These are phyloP conservation scores for Coelastrella sp. DNA, from an alignment of 139 green algal genomes.

Conservation along the genomic window DNA sequence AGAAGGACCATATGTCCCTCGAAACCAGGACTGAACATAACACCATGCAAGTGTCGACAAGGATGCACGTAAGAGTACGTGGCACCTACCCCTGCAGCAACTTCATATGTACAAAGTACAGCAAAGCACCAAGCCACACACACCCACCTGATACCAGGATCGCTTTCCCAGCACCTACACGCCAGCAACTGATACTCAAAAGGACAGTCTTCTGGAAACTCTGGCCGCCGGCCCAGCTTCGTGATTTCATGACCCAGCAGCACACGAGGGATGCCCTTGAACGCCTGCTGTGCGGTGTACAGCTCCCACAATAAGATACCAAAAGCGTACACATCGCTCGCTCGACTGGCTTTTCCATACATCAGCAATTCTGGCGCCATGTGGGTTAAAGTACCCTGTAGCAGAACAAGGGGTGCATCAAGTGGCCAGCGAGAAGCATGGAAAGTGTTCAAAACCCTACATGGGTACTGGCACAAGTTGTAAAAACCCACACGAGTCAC, in stretches of 20 bases:
- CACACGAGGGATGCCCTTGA: conserved; percentile 53
- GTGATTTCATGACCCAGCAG: conserved; percentile 63
- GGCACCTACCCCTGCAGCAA: no score
- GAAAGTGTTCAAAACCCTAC: no score
- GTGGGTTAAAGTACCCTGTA: conserved; percentile 41
- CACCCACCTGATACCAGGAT: conserved; percentile 50
- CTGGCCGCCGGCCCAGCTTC: conserved; percentile 43
- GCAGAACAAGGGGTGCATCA: not conserved
- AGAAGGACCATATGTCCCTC: no score
- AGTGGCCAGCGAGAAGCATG: no score
- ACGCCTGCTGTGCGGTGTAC: conserved; percentile 51
- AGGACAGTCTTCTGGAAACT: conserved; percentile 55
- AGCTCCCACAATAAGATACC: conserved; percentile 54
- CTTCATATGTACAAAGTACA: no score
- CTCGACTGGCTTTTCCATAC: conserved; percentile 16
- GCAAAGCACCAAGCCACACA: not conserved
- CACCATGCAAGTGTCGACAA: no score
- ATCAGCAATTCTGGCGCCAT: conserved; percentile 52
- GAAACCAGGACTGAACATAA: no score
- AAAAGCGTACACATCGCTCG: conserved; percentile 53
- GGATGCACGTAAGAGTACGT: no score
- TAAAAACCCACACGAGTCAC: no score
- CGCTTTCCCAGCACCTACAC: conserved; percentile 65
- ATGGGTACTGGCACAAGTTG: no score
- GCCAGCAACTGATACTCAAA: conserved; percentile 65